Evolutionary conservation across 1,284 basidiomycete genomes (phyloP).

Genomic region (Bondarzewia mesenterica): DNA sequence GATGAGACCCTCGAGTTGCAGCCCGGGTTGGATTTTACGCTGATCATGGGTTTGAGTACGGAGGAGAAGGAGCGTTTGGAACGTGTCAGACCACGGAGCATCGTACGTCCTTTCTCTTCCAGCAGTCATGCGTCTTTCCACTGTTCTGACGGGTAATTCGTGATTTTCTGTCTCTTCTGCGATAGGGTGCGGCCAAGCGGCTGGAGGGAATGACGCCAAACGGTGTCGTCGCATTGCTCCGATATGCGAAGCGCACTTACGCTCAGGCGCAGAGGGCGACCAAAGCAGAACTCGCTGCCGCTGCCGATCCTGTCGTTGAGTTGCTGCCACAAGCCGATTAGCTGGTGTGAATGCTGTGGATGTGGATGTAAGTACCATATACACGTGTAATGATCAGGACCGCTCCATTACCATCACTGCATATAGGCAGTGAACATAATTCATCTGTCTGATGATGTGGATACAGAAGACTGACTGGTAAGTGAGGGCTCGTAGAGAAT

Average conservation of each 20-base stretch:
- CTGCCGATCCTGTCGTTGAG: not conserved
- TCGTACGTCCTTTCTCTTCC: constrained; percentile 40
- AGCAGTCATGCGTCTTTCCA: not conserved
- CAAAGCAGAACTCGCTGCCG: not conserved
- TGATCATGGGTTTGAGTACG: constrained; percentile 62
- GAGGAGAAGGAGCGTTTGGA: constrained; percentile 68
- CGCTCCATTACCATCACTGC: too few species aligned
- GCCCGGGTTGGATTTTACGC: constrained; percentile 60
- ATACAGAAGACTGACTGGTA: too few species aligned
- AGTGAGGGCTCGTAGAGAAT: too few species aligned
- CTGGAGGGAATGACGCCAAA: constrained; percentile 86
- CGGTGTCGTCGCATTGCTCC: constrained; percentile 54
- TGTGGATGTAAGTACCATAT: too few species aligned
- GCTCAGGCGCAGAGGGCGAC: not conserved
- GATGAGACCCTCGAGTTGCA: constrained; percentile 72
- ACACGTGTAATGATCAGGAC: too few species aligned
- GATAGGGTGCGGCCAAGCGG: constrained; percentile 72
- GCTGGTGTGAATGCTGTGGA: too few species aligned
- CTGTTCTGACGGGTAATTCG: not conserved
- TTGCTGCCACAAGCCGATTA: too few species aligned
- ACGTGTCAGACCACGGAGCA: constrained; percentile 54
- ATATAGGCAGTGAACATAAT: too few species aligned
- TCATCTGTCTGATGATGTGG: too few species aligned
- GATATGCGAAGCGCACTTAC: constrained; percentile 44
- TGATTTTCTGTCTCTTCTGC: not conserved